Evolutionary conservation across 2,329 filamentous ascomycete species (phyloP), one percentile per base, ranked within the genome.

Genomic region (Endothia cerciana): DNA sequence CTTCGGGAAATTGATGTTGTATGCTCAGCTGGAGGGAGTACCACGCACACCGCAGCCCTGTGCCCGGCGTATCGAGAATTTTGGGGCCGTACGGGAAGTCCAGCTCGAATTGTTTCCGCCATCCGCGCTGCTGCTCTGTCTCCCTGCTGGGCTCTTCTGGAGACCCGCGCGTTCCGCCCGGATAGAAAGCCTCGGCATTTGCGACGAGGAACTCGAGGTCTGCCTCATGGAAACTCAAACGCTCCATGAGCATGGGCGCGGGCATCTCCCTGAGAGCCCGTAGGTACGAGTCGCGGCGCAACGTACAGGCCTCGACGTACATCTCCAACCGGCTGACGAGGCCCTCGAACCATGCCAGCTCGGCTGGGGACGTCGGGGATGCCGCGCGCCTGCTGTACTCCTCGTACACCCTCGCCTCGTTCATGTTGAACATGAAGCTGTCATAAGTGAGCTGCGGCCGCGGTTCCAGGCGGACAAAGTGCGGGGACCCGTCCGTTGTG

Each of bases 351-450:
- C 51, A 55, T 11, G 17, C 17, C 51, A 55, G 17, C 51, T 55
- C 51, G 51, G 5, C 17, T n/a, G 28, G 7, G 19, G 17, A 10
- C 1, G 51, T 3, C 7, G 30, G 1, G 7, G 28, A 4, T 1
- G 8, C 19, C 4, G 3, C n/a, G 17, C 28, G 28, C 10, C 51
- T 33, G 3, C 28, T 15, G 51, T 36, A 13, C 1, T 22, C 19
- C 51, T 33, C 30, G 51, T 55, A 55, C 2, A 6, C 28, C 3
- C 17, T n/a, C 30, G 19, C 28, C 51, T 33, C 28, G 51, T 19
- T 33, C 30, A 33, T 36, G 51, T 55, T 55, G 51, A 55, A 55
- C 30, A 36, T n/a, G 51, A 55, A 55, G 51, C 51, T 55, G 51
- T 55, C 51, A 7, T 55, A 55, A 3, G 51, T 55, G 51, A 55